Base-by-base conservation (phyloP, 768 basidiomycete species). In the Tylopilus intermedius region DNA sequence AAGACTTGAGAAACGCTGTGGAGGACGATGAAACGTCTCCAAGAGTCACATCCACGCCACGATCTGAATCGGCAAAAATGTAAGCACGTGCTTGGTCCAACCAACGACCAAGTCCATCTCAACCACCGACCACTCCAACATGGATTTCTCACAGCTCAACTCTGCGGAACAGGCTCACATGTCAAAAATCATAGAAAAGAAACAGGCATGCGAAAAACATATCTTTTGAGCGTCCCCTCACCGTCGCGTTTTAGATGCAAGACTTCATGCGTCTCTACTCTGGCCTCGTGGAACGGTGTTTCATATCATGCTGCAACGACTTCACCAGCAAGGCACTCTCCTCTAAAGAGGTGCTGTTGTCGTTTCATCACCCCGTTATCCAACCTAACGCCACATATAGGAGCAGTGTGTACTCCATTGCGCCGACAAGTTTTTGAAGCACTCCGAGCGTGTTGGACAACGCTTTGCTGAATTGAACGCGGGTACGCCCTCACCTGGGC, bases 201-300 rank as follows among this genome's bases (percentile, higher is more conserved):
- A 90, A 77, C 95, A 98, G 86, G 94, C 88, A 54, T 51, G 76
- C 55, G 22, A 50, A 39, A 32, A 33, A 30, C 8, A 30, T 13
- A 26, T 14, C 5, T 5, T 5, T 6, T 26, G 56, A 39, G 56
- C 40, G 42, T 30, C 39, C 15, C 21, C 50, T 39, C 53, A 64
- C 37, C 11, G 18, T 9, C 47, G 21, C 43, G 66, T 38, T 14
- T 26, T 9, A 98, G 94, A 95, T 99, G 94, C 91, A 95, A 79
- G 95, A 98, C 76, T 98, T 99, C 65, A 77, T 99, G 77, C 81
- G 79, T 65, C 86, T 98, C 72, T 98, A 99, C 73, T 89, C 92
- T 22, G 88, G 84, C 66, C 80, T 99, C 51, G 93, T 94, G 30
- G 95, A 98, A 69, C 85, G 90, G 61, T 99, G 95, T 71, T 99